Conservation (phyloP, 768 basidiomycete species). For the Rhizopogon vulgaris region DNA sequence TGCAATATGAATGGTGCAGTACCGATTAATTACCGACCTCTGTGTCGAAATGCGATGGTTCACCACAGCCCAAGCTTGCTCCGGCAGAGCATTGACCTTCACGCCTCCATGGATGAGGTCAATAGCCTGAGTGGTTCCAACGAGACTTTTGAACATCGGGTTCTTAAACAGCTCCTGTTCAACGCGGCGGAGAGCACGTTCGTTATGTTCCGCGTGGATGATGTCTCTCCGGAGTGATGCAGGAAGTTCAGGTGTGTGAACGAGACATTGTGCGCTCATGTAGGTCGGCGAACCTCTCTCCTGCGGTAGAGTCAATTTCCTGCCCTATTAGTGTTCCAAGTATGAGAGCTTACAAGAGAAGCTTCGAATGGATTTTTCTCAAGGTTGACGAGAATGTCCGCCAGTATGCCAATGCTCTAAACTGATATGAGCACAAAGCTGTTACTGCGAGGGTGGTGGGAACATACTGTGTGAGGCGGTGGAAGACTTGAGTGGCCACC, state of each 20-base stretch:
- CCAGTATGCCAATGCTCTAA: constrained; percentile 77
- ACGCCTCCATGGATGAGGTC: constrained; percentile 56
- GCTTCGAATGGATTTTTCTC: constrained; percentile 58
- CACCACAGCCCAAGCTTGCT: constrained; percentile 60
- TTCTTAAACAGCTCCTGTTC: constrained; percentile 41
- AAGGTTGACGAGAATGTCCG: constrained; percentile 59
- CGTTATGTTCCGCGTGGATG: constrained; percentile 38
- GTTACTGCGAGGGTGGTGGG: neutral
- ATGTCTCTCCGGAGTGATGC: constrained; percentile 41
- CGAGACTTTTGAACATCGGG: constrained; percentile 34
- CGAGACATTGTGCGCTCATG: constrained; percentile 57
- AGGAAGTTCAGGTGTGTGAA: constrained; percentile 54
- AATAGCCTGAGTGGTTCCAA: constrained; percentile 67
- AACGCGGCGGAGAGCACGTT: constrained; percentile 45
- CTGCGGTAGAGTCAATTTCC: constrained; percentile 21
- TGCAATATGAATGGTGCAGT: neutral
- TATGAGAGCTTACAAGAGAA: constrained; percentile 37
- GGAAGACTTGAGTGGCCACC: constrained; percentile 89
- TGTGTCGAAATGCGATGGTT: constrained; percentile 67
- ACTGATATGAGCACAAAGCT: constrained; percentile 2
- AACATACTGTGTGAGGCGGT: constrained; percentile 65
- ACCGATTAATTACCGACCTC: constrained; percentile 32
- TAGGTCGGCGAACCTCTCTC: constrained; percentile 54
- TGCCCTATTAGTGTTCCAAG: neutral
- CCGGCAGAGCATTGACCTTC: constrained; percentile 83